Base-by-base conservation (phyloP, 176 grass and related monocot species). In the Bothriochloa decipiens region DNA sequence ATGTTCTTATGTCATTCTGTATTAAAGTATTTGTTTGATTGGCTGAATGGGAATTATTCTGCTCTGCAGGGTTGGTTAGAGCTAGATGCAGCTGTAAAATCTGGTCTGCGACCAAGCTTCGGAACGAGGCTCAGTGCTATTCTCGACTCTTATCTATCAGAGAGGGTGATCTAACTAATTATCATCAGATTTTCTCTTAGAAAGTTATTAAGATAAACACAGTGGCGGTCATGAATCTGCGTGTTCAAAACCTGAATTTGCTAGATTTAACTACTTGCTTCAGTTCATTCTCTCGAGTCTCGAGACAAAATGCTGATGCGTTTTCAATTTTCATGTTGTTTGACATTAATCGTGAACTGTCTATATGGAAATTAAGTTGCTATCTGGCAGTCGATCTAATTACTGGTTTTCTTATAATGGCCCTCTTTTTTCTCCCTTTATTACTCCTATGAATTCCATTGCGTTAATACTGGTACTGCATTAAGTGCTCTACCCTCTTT, bases 1-100 rank as follows among this genome's bases (percentile, higher is more conserved):
- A 45, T 78, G 74, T 80, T 89, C 66, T 87, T 40, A 76, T 83
- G 32, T 69, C 74, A 14, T 77, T 74, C 47, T 86, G 72, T 15
- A 60, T 77, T 33, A 55, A 15, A 68, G 16, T 52, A 47, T 77
- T 67, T 82, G 7, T 83, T 78, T 84, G 36, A 64, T 47, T 70
- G 26, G 25, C 12, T 32, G 49, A 63, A 53, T 76, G 67, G 29
- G 29, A 32, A 55, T 63, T 74, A 32, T 57, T 75, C 20, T 13
- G 43, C 63, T 45, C 52, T 87, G 65, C 80, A 98, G 96, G 85
- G 50, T 78, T 98, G 93, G 93, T 84, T 98, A 83, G 96, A 93
- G 81, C 78, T 95, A 73, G 83, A 90, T 41, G 81, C 77, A 50
- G 89, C 77, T 83, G 87, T 87, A 80, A 90, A 85, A 83, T 88